A percentile compares a stretch with the other conserved stretches of the same genome.
phyloP scores from a whole-genome alignment of 78 protist species.

The Mantamonas sphyraenae region DNA sequence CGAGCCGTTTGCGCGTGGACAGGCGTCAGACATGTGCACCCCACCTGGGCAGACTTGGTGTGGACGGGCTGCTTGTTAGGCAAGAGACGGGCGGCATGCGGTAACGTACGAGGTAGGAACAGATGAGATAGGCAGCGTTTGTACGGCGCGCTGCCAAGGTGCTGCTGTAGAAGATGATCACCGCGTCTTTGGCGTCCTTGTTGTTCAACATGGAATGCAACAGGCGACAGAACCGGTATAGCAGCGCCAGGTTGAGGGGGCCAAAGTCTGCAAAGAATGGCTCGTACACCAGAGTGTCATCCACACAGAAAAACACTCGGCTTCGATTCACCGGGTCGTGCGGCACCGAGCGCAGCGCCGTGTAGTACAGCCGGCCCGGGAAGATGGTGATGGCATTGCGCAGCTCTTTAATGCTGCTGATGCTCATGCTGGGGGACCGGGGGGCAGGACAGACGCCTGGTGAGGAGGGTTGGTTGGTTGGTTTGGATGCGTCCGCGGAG shows the following conservation, averaged over 20 bases:
- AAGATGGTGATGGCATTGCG: not conserved
- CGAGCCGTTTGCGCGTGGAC: not conserved
- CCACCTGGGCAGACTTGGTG: not conserved
- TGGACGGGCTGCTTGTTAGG: no score
- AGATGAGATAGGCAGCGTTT: conserved; percentile 47
- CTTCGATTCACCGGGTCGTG: not conserved
- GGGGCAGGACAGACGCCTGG: no score
- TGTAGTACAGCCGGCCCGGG: not conserved
- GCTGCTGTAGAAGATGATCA: not conserved
- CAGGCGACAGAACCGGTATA: conserved; percentile 24
- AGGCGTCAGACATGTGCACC: not conserved
- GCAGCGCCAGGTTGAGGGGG: conserved; percentile 57
- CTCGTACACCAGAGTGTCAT: conserved; percentile 57
- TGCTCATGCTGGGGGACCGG: no score
- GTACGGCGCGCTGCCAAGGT: conserved; percentile 7
- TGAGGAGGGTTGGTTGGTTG: no score
- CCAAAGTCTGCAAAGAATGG: conserved; percentile 79
- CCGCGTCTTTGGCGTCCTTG: not conserved
- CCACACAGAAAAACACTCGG: conserved; percentile 21
- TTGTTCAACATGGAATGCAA: conserved; percentile 1
- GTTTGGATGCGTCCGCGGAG: no score
- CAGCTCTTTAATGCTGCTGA: not conserved
- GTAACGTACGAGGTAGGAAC: conserved; percentile 2
- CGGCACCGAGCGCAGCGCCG: not conserved
- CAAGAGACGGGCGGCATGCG: no score